Percentiles rank a stretch among this genome's conserved stretches.
Conservation (phyloP, 768 basidiomycete species). For the Serendipita sp. region DNA sequence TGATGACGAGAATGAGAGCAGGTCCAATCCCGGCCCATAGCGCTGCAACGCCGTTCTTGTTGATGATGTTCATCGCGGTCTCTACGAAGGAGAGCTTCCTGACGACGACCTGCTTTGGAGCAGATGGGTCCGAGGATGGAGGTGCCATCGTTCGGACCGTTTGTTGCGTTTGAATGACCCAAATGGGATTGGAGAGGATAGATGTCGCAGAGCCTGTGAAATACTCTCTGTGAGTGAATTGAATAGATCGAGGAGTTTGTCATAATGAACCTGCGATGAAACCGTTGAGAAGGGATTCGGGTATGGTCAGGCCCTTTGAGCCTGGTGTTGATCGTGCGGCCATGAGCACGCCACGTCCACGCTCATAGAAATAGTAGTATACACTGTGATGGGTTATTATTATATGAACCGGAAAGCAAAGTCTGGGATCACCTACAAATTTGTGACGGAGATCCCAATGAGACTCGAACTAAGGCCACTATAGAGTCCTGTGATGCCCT, state of each 20-base stretch:
- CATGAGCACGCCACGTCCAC: slow-evolving; percentile 42
- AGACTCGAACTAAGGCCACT: slow-evolving; percentile 74
- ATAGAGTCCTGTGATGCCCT: slow-evolving; percentile 76
- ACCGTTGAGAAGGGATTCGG: slow-evolving; percentile 82
- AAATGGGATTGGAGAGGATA: slow-evolving; percentile 82
- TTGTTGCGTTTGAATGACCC: slow-evolving; percentile 91
- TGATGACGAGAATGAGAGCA: slow-evolving; percentile 83
- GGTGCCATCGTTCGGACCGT: slow-evolving; percentile 43
- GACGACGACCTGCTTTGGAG: slow-evolving; percentile 19
- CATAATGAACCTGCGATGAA: slow-evolving; percentile 57
- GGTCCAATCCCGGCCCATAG: slow-evolving; percentile 92
- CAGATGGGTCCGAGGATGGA: slow-evolving; percentile 18
- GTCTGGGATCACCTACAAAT: slow-evolving; percentile 41
- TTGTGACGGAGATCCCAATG: slow-evolving; percentile 84
- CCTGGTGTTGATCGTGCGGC: slow-evolving; percentile 30
- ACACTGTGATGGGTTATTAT: slow-evolving; percentile 33
- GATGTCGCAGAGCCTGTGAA: slow-evolving; percentile 76
- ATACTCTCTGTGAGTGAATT: slow-evolving; percentile 3
- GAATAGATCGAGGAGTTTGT: neutral
- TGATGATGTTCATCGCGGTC: slow-evolving; percentile 51
- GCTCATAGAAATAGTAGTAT: slow-evolving; percentile 88
- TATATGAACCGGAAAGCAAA: neutral
- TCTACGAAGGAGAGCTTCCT: slow-evolving; percentile 48
- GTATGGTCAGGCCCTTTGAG: slow-evolving; percentile 56
- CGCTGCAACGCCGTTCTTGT: slow-evolving; percentile 59